A percentile compares a stretch with the other conserved stretches of the same genome.
Conservation (phyloP, 768 basidiomycete species). For the Collybia nuda region DNA sequence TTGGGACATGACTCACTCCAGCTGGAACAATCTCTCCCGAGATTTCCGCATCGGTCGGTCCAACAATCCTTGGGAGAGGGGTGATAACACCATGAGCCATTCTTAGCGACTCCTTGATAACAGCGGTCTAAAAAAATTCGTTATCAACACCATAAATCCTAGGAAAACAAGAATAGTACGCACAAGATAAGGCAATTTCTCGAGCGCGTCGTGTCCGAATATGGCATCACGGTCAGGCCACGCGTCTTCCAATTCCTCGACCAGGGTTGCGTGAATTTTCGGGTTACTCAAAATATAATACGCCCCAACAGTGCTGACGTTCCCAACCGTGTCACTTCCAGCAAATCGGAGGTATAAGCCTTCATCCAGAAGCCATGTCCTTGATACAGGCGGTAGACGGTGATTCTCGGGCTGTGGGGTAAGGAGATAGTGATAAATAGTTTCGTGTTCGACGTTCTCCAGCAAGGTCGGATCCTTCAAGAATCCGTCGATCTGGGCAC, state of each 20-base stretch:
- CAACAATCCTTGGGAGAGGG: conserved; percentile 39
- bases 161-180: conserved; percentile 11
- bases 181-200: conserved; percentile 49
- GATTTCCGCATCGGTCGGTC: conserved; percentile 29
- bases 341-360: conserved; percentile 37
- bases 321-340: conserved; percentile 44
- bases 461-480: conserved; percentile 29
- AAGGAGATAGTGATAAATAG: conserved; percentile 35
- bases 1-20: conserved; percentile 27
- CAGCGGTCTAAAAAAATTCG: conserved; percentile 34
- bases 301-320: conserved; percentile 33
- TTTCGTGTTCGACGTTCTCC: conserved; percentile 31
- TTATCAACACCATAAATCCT: background rate
- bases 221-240: conserved; percentile 39
- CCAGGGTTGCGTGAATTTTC: conserved; percentile 24
- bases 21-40: conserved; percentile 33
- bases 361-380: conserved; percentile 35
- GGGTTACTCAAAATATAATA: conserved; percentile 34
- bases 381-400: conserved; percentile 27
- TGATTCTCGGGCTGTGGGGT: conserved; percentile 29
- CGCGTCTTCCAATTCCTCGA: conserved; percentile 29
- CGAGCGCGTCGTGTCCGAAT: conserved; percentile 32
- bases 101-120: conserved; percentile 46
- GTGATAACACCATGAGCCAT: conserved; percentile 37
- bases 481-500: conserved; percentile 32